Evolutionary conservation across 495 filamentous ascomycete species (phyloP), one percentile per base, ranked within the genome.

Genomic region (Mytilinidion resinicola): DNA sequence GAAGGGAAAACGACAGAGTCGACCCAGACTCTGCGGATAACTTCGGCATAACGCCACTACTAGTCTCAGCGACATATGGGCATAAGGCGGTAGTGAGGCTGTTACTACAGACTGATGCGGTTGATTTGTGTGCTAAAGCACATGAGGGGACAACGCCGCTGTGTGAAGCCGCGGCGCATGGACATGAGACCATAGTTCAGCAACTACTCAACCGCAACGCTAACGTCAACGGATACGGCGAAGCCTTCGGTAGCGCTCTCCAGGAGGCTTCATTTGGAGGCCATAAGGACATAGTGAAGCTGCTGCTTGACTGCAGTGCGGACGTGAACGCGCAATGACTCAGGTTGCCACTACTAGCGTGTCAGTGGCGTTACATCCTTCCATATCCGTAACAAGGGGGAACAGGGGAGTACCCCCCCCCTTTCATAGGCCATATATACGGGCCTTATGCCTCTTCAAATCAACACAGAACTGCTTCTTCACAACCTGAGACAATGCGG

Each of bases 171-270:
- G 37, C 37, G 37, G 8, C 37, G 37, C 37, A 39, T 39, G 37
- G 9, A 8, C 37, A 46, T 10, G 15, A 9, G 43, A 46, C 20
- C 11, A 17, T 46, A 10, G 43, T n/a, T n/a, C 43, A n/a, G 43
- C 43, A n/a, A 17, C 43, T 50, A 6, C 53, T 44, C 19, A 49
- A 50, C 38, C n/a, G 39, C n/a, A n/a, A n/a, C n/a, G n/a, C 12
- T 53, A 8, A 38, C 10, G 17, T 25, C 10, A 11, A 30, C 9
- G 33, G 9, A 56, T 56, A 56, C n/a, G n/a, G n/a, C n/a, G n/a
- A n/a, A n/a, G n/a, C n/a, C n/a, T n/a, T n/a, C 46, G 55, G 56
- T 25, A 59, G 14, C 35, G 50, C 56, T 9, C 50, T 59, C 9
- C 20, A 36, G 49, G 56, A 51, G n/a, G 56, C 56, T 34, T 52